Percentiles rank a stretch among this genome's conserved stretches.
These are phyloP conservation scores for Cryphonectria parasitica DNA, from an alignment of 2,329 filamentous ascomycete species.

Conservation along the genomic window DNA sequence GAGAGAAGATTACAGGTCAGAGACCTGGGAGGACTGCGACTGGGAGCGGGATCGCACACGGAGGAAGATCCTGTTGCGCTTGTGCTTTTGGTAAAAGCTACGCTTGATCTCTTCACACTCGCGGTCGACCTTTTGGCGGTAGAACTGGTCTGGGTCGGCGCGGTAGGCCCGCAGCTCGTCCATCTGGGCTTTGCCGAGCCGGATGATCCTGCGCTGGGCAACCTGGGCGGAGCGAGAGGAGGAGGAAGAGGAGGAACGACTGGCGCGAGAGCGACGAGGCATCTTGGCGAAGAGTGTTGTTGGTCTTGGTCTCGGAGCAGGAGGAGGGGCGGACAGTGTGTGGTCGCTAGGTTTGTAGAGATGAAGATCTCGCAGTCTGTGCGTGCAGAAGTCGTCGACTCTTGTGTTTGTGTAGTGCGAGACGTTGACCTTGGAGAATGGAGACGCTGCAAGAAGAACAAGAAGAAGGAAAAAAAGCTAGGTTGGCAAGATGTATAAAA, in stretches of 20 bases:
- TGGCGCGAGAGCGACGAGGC: background rate
- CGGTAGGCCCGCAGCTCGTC: background rate
- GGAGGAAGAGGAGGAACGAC: background rate
- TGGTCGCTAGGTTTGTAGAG: background rate
- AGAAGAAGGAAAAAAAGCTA: background rate
- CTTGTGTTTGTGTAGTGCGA: background rate
- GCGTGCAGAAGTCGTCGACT: background rate
- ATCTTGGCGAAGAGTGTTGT: background rate
- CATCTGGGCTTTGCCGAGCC: background rate
- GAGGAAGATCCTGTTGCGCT: background rate
- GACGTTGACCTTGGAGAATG: background rate
- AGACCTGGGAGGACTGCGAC: background rate
- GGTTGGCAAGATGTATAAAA: background rate
- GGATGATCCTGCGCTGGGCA: background rate
- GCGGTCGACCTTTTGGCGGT: slow-evolving; percentile 1
- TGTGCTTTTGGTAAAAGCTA: background rate
- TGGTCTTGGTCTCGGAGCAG: background rate
- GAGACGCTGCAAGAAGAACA: background rate
- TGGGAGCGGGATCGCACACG: background rate
- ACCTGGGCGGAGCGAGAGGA: background rate
- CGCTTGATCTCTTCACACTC: background rate
- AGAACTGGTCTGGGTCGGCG: background rate
- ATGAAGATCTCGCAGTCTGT: background rate
- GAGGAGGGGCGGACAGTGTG: background rate
- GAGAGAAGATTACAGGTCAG: background rate